Conservation (phyloP, 1,284 basidiomycete genomes). For the Tetrapyrgos nigripes region DNA sequence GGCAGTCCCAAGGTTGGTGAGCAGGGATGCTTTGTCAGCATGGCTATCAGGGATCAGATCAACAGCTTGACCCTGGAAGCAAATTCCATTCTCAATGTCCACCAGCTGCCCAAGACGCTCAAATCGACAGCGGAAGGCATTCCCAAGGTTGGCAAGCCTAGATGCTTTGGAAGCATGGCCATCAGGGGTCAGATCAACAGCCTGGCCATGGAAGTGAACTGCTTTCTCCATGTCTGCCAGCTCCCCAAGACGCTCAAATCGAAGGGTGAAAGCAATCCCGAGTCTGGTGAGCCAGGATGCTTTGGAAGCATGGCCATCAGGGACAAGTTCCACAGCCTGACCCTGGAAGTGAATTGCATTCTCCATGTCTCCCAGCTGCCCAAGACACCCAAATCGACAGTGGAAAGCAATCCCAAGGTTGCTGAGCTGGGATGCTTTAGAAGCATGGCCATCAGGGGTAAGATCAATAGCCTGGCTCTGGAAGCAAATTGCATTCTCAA, state of each 20-base stretch:
- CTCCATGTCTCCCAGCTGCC: too few relatives aligned
- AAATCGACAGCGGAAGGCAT: too few relatives aligned
- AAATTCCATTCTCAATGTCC: conserved; percentile 17
- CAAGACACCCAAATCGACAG: too few relatives aligned
- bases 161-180: too few relatives aligned
- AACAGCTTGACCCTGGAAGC: conserved; percentile 1
- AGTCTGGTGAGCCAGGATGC: background rate
- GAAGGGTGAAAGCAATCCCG: conserved; percentile 1
- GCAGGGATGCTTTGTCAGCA: conserved; percentile 5
- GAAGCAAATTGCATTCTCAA: too few relatives aligned
- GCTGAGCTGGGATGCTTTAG: conserved; percentile 11
- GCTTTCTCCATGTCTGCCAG: too few relatives aligned
- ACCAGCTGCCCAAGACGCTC: too few relatives aligned
- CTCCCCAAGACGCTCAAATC: conserved; percentile 15
- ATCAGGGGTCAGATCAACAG: too few relatives aligned
- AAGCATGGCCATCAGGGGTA: conserved; percentile 8
- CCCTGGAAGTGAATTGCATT: conserved; percentile 2
- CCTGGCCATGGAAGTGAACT: too few relatives aligned
- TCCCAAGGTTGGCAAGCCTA: too few relatives aligned
- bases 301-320: background rate
- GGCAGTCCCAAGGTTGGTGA: conserved; percentile 13
- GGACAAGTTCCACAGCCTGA: conserved; percentile 17
- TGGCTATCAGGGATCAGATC: too few relatives aligned
- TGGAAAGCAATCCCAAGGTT: conserved; percentile 7
- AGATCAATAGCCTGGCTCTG: conserved; percentile 3